Conservation (phyloP, 2,329 filamentous ascomycete genomes). For the Exserohilum rostratum region DNA sequence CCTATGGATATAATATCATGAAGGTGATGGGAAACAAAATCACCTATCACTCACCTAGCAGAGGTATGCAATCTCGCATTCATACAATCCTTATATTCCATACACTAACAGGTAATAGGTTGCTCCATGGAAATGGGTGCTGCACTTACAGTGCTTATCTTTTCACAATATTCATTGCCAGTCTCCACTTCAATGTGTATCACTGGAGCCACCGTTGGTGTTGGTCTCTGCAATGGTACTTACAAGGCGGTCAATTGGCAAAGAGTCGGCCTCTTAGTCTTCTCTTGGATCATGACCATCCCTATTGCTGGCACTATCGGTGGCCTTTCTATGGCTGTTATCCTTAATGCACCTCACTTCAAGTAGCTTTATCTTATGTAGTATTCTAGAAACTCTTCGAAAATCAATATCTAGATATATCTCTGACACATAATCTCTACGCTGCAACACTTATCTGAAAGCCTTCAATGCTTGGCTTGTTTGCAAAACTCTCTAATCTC, state of each 20-base stretch:
- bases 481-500: no score
- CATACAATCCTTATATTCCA: not conserved
- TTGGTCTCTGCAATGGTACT: conserved; percentile 77
- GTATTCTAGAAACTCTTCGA: no score
- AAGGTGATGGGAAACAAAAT: conserved; percentile 85
- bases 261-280: conserved; percentile 69
- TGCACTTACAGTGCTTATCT: conserved; percentile 75
- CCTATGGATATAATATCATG: conserved; percentile 86
- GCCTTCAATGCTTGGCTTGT: no score
- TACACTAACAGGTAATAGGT: conserved; percentile 28
- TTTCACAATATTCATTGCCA: conserved; percentile 75
- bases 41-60: conserved; percentile 68
- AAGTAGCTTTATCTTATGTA: no score
- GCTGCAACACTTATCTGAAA: no score
- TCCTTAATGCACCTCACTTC: conserved; percentile 66
- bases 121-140: conserved; percentile 82
- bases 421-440: no score
- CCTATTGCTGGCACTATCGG: conserved; percentile 65
- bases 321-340: conserved; percentile 53
- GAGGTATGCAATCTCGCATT: conserved; percentile 40
- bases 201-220: conserved; percentile 77
- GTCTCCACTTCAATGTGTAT: conserved; percentile 75
- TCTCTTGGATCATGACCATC: conserved; percentile 70
- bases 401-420: no score
- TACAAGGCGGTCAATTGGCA: conserved; percentile 75